Conservation (phyloP, 2,329 filamentous ascomycete species). For the Plectosphaerella plurivora region DNA sequence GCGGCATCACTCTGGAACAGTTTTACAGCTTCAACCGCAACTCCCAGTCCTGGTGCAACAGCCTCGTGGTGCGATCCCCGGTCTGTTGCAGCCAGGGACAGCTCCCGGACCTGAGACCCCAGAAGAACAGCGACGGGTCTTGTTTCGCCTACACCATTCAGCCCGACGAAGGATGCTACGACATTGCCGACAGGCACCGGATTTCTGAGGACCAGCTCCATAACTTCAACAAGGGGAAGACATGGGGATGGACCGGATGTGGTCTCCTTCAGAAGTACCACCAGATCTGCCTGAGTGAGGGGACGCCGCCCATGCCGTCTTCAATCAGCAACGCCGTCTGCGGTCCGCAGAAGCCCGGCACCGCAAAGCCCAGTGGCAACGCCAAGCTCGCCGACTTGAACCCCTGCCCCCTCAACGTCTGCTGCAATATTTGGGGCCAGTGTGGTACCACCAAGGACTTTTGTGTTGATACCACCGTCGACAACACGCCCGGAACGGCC, state of each 20-base stretch:
- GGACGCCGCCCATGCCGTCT: conserved; percentile 34
- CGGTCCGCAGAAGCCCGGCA: conserved; percentile 36
- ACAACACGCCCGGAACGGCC: conserved; percentile 28
- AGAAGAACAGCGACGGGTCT: conserved; percentile 23
- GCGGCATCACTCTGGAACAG: no score
- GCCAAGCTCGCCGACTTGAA: conserved; percentile 16
- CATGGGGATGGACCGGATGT: conserved; percentile 32
- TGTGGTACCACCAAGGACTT: conserved; percentile 30
- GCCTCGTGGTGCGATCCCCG: conserved; percentile 21
- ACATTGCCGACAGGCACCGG: conserved; percentile 17
- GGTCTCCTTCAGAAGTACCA: conserved; percentile 18
- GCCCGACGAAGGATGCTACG: conserved; percentile 23
- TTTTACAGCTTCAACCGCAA: no score
- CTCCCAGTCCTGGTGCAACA: background rate
- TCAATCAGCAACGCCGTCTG: conserved; percentile 30
- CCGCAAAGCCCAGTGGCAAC: conserved; percentile 17
- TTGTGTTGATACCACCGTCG: conserved; percentile 23
- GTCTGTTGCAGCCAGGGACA: conserved; percentile 30
- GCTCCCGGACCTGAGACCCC: conserved; percentile 28
- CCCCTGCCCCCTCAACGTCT: conserved; percentile 29
- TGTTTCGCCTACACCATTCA: conserved; percentile 20
- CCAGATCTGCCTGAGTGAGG: conserved; percentile 33
- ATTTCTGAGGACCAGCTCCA: conserved; percentile 15
- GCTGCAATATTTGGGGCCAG: conserved; percentile 38
- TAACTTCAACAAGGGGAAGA: conserved; percentile 25